These are phyloP conservation scores for Penicillium ochrochloron DNA, from an alignment of 495 filamentous ascomycete species.

Conservation along the genomic window DNA sequence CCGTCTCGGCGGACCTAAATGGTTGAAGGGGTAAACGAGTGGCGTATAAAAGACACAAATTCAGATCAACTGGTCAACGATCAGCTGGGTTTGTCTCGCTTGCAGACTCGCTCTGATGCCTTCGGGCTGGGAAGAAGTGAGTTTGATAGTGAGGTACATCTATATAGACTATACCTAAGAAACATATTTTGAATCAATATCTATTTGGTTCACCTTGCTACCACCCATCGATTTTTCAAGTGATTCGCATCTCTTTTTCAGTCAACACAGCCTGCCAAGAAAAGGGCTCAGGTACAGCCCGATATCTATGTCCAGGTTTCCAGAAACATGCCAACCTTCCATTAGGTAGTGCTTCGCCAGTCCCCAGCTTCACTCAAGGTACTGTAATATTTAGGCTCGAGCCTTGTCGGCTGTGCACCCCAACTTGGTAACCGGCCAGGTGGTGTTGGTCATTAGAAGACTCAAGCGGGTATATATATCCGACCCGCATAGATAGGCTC, in stretches of 20 bases:
- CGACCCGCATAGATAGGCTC: too few species aligned
- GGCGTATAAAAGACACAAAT: slow-evolving; percentile 48
- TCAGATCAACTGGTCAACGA: slow-evolving; percentile 27
- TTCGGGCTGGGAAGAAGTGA: slow-evolving; percentile 39
- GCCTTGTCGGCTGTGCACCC: too few species aligned
- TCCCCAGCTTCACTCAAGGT: too few species aligned
- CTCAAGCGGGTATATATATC: too few species aligned
- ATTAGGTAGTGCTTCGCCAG: too few species aligned
- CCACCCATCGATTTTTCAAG: background rate
- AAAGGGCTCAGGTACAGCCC: too few species aligned
- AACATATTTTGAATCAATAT: background rate
- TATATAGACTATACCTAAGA: background rate
- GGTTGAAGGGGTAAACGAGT: slow-evolving; percentile 59
- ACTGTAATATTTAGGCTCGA: too few species aligned
- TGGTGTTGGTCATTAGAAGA: background rate
- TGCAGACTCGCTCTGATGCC: slow-evolving; percentile 57
- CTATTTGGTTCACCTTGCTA: background rate
- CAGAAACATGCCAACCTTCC: too few species aligned
- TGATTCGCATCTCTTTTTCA: too few species aligned
- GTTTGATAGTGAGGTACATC: slow-evolving; percentile 61
- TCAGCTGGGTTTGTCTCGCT: slow-evolving; percentile 46
- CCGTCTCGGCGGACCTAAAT: slow-evolving; percentile 38
- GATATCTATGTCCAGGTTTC: too few species aligned
- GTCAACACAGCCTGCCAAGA: too few species aligned
- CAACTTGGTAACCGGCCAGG: background rate